These are phyloP conservation scores for Gossypium stocksii DNA, from an alignment of 345 rosid species.

Conservation along the genomic window DNA sequence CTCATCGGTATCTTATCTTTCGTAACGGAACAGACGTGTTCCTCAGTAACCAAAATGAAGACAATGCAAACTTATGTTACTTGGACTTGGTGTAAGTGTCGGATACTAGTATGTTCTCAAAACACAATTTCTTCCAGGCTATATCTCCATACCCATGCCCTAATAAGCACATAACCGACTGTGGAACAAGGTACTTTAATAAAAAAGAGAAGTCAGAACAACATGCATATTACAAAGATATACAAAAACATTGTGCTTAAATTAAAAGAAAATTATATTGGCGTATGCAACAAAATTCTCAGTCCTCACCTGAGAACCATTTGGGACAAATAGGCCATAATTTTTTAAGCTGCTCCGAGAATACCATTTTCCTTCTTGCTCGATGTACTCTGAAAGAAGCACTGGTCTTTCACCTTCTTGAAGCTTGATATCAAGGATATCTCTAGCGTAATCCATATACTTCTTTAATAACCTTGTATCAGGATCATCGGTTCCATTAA, in stretches of 20 bases:
- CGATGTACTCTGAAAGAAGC: slow-evolving; percentile 19
- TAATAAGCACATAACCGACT: background rate
- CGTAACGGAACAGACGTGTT: background rate
- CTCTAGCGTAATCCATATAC: slow-evolving; percentile 42
- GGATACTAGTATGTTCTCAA: too few species aligned
- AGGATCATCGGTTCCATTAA: slow-evolving; percentile 31
- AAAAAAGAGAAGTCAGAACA: background rate
- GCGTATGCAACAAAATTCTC: background rate
- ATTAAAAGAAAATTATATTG: background rate
- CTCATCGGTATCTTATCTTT: background rate
- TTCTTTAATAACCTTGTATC: slow-evolving; percentile 40
- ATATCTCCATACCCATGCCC: background rate
- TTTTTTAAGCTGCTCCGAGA: slow-evolving; percentile 31
- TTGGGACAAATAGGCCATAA: slow-evolving; percentile 28
- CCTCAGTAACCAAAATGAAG: background rate
- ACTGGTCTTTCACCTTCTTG: slow-evolving; percentile 21
- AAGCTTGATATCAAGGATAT: slow-evolving; percentile 30
- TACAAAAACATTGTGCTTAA: background rate
- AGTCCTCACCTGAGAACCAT: slow-evolving; percentile 45
- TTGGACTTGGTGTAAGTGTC: too few species aligned
- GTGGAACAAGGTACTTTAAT: background rate
- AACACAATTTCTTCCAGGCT: too few species aligned
- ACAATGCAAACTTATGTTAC: background rate
- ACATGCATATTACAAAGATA: background rate
- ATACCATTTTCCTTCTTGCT: slow-evolving; percentile 21